Percentiles rank a stretch among this genome's conserved stretches.
Evolutionary conservation across 495 filamentous ascomycete species (phyloP).

Genomic region (Thermochaetoides thermophila): DNA sequence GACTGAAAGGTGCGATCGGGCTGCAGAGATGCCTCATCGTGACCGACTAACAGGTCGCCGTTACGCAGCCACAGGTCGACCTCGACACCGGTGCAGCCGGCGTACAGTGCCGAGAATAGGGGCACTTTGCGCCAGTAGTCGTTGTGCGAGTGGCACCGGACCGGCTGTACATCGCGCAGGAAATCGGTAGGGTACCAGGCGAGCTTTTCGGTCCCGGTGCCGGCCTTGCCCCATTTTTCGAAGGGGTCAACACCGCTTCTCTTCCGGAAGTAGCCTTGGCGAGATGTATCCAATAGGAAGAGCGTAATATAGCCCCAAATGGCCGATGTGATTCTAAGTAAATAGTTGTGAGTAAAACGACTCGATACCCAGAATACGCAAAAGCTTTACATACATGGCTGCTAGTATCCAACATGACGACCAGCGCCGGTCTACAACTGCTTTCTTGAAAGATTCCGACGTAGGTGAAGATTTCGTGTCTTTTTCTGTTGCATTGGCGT

Average conservation of each 20-base stretch:
- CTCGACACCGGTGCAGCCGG: constrained; percentile 61
- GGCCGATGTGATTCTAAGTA: too few relatives aligned
- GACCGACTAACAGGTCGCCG: constrained; percentile 48
- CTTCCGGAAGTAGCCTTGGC: neutral
- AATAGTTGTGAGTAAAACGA: too few relatives aligned
- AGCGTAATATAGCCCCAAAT: too few relatives aligned
- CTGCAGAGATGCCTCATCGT: constrained; percentile 36
- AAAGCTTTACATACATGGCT: too few relatives aligned
- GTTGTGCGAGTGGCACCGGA: constrained; percentile 70
- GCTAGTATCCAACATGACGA: too few relatives aligned
- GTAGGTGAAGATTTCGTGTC: too few relatives aligned
- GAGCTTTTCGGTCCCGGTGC: constrained; percentile 31
- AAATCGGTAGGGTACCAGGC: constrained; percentile 63
- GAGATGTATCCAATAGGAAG: too few relatives aligned
- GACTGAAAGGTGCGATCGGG: constrained; percentile 41
- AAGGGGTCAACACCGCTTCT: constrained; percentile 34
- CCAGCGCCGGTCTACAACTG: too few relatives aligned
- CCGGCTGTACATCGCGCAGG: constrained; percentile 52
- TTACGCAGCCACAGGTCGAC: constrained; percentile 80
- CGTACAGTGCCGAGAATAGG: constrained; percentile 45
- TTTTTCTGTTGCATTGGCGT: too few relatives aligned
- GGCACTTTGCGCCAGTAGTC: constrained; percentile 80
- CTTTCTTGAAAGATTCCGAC: too few relatives aligned
- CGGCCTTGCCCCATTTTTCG: constrained; percentile 36
- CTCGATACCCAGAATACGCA: too few relatives aligned